Conservation (phyloP, 306 rosid genomes). For the Trifolium subterraneum region DNA sequence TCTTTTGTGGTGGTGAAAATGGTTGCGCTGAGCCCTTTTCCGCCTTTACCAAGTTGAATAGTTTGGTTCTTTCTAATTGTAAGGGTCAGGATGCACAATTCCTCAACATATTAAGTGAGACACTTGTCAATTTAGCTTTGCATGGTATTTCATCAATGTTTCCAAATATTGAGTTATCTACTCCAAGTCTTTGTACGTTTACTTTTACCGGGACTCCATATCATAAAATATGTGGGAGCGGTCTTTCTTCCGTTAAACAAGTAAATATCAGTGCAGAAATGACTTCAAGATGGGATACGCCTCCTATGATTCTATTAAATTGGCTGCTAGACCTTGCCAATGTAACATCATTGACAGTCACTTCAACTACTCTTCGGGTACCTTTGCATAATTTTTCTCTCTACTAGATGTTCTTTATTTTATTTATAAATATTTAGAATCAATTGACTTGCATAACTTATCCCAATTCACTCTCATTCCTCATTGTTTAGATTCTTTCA, state of each 20-base stretch:
- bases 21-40: background rate
- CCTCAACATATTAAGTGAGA: background rate
- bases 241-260: background rate
- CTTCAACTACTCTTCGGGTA: conserved; percentile 10
- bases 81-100: background rate
- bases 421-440: background rate
- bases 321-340: background rate
- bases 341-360: conserved; percentile 2
- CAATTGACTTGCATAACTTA: background rate
- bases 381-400: background rate
- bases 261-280: background rate
- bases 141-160: background rate
- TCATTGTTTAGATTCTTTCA: background rate
- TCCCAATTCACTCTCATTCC: background rate
- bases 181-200: background rate
- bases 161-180: background rate
- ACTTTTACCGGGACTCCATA: background rate
- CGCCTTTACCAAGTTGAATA: background rate
- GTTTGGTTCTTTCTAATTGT: background rate
- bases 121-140: background rate
- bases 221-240: background rate
- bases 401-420: background rate
- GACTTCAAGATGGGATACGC: background rate
- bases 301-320: background rate
- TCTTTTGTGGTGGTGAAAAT: background rate